Evolutionary conservation across 805 yeast species (phyloP).

Genomic region (Saturnispora quitensis): DNA sequence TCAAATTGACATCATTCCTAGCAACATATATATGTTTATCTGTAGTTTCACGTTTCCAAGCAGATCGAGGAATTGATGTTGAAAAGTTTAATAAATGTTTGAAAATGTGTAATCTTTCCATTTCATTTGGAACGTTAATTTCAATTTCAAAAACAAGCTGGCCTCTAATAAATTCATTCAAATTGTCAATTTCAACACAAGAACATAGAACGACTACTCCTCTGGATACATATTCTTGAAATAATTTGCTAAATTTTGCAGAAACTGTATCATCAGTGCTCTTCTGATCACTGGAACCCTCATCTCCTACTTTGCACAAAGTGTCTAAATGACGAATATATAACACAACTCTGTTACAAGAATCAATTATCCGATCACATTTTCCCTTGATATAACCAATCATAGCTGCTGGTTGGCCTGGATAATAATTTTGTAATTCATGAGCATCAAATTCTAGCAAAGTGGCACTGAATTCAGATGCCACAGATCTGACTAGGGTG

Average conservation of each 20-base stretch:
- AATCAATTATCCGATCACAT: slow-evolving; percentile 51
- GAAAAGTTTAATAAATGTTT: slow-evolving; percentile 31
- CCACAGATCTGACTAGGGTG: slow-evolving; percentile 45
- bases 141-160: slow-evolving; percentile 68
- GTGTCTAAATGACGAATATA: slow-evolving; percentile 68
- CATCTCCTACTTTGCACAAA: slow-evolving; percentile 57
- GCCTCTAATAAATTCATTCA: slow-evolving; percentile 59
- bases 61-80: background rate
- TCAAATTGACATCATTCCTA: slow-evolving; percentile 44
- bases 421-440: slow-evolving; percentile 56
- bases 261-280: slow-evolving; percentile 31
- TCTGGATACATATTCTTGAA: slow-evolving; percentile 43
- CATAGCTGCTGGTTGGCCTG: slow-evolving; percentile 54
- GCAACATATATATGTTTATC: slow-evolving; percentile 20
- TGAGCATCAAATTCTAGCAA: slow-evolving; percentile 61
- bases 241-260: slow-evolving; percentile 46
- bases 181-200: slow-evolving; percentile 53
- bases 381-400: slow-evolving; percentile 71
- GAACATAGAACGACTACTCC: slow-evolving; percentile 57
- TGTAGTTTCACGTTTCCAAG: background rate
- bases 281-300: slow-evolving; percentile 32
- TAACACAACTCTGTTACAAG: slow-evolving; percentile 40
- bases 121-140: slow-evolving; percentile 69
- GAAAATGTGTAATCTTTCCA: slow-evolving; percentile 61
- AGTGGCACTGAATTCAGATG: slow-evolving; percentile 55